phyloP scores from a whole-genome alignment of 495 filamentous ascomycete species.

The Eremomyces bilateralis region DNA sequence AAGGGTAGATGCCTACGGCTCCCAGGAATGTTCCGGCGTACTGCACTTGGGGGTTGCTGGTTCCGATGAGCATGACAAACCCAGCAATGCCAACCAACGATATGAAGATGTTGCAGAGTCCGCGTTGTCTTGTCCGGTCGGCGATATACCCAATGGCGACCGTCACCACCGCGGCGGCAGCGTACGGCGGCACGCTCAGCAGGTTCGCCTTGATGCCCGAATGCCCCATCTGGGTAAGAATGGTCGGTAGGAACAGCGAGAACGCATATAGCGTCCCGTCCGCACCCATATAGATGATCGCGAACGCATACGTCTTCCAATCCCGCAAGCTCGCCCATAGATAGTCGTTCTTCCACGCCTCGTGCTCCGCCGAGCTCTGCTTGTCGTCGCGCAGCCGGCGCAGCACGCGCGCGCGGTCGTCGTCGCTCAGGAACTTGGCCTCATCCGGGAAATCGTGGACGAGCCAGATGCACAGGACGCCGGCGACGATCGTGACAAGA shows the following conservation, averaged over 20 bases:
- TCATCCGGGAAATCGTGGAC: slow-evolving; percentile 79
- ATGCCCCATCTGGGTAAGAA: slow-evolving; percentile 59
- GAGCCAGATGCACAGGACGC: slow-evolving; percentile 56
- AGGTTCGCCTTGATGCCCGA: slow-evolving; percentile 50
- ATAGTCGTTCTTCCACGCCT: slow-evolving; percentile 55
- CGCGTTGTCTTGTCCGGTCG: slow-evolving; percentile 56
- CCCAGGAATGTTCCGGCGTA: slow-evolving; percentile 76
- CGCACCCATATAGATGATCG: slow-evolving; percentile 22
- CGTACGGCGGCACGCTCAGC: slow-evolving; percentile 74
- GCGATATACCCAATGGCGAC: slow-evolving; percentile 55
- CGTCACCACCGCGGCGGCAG: slow-evolving; percentile 57
- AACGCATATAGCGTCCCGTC: slow-evolving; percentile 64
- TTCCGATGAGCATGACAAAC: slow-evolving; percentile 55
- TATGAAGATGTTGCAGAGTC: slow-evolving; percentile 57
- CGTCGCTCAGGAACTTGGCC: slow-evolving; percentile 50
- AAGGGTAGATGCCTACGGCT: slow-evolving; percentile 79
- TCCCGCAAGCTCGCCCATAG: slow-evolving; percentile 58
- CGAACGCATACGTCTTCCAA: slow-evolving; percentile 64
- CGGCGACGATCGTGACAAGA: slow-evolving; percentile 50
- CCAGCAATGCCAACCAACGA: slow-evolving; percentile 54
- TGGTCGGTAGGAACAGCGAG: slow-evolving; percentile 72
- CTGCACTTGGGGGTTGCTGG: slow-evolving; percentile 35
- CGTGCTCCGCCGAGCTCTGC: slow-evolving; percentile 59
- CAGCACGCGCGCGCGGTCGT: slow-evolving; percentile 53
- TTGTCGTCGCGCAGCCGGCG: slow-evolving; percentile 51